Evolutionary conservation across 306 rosid genomes (phyloP), one percentile per base, ranked within the genome.

Genomic region (Cyamopsis tetragonoloba): DNA sequence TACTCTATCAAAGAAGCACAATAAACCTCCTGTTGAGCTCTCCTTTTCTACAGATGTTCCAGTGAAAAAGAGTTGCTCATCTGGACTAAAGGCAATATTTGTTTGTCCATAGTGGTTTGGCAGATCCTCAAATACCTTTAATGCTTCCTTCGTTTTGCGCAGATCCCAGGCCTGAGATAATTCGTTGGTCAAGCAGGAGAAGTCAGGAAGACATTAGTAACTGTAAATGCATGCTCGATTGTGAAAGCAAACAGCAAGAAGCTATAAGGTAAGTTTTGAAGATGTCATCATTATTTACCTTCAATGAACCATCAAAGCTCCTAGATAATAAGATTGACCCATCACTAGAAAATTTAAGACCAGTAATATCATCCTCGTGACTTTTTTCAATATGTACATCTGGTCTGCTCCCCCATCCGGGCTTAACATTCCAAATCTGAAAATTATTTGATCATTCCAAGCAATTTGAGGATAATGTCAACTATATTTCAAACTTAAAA

Each of bases 361-460:
- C 49, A 18, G 93, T 79, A 58, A 92, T 84, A 38, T 89, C 93
- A 43, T 92, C 98, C 35, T 83, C 86, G 54, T 92, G 98, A 71
- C 86, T 43, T 43, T 83, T 88, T 38, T 81, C 88, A 70, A 87
- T 50, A 11, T 82, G 76, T 58, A 87, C 49, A 67, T 92, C 98
- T 47, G 98, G 98, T 67, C 98, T 77, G 76, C 98, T 92, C 68
- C 96, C 98, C 96, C 98, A 92, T 34, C 98, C 98, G 37, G 96
- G 88, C 79, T 92, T 92, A 62, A 89, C 80, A 76, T 59, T 87
- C 96, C 96, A 92, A 79, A 88, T 70, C 96, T 92, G 41, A 77
- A 41, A 66, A 76, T 68, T 13, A 81, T 53, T 56, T 3, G 62
- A 18, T 22, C 46, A 51, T 60, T 51, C 66, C 57, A 43, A 60